A percentile compares a stretch with the other conserved stretches of the same genome.
These are phyloP conservation scores for Datura wrightii DNA, from an alignment of 257 asterid genomes.

Conservation along the genomic window DNA sequence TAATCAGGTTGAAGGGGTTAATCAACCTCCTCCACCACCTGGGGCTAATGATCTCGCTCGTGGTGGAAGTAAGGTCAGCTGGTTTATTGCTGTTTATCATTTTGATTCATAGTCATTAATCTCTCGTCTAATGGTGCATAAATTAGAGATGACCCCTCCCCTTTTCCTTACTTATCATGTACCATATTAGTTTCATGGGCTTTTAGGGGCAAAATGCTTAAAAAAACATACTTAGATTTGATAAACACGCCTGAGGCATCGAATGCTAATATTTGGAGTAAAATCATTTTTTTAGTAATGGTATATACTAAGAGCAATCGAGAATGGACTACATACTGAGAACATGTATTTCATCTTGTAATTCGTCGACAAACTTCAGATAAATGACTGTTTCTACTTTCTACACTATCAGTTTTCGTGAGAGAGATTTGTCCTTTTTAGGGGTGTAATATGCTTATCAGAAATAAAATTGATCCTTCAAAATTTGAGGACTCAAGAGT, in stretches of 20 bases:
- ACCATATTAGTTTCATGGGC: neutral
- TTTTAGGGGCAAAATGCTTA: constrained; percentile 4
- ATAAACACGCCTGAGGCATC: neutral
- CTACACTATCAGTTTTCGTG: neutral
- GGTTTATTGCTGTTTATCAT: neutral
- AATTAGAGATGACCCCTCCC: neutral
- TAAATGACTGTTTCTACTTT: neutral
- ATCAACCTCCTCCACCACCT: constrained; percentile 59
- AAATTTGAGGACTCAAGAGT: constrained; percentile 6
- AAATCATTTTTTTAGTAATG: neutral
- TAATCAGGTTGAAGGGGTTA: constrained; percentile 67
- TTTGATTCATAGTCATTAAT: neutral
- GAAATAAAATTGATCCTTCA: neutral
- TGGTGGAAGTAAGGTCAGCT: constrained; percentile 74
- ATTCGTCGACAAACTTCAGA: neutral
- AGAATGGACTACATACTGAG: neutral
- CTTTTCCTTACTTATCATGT: neutral
- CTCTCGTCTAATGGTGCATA: neutral
- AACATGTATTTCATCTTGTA: neutral
- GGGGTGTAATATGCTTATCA: neutral
- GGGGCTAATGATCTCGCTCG: constrained; percentile 47
- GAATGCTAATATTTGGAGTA: neutral
- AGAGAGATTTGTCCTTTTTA: neutral
- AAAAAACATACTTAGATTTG: neutral
- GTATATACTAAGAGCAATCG: neutral